Percentiles rank a stretch among this genome's conserved stretches.
Conservation (phyloP, 306 rosid genomes). For the Erythrophleum fordii region DNA sequence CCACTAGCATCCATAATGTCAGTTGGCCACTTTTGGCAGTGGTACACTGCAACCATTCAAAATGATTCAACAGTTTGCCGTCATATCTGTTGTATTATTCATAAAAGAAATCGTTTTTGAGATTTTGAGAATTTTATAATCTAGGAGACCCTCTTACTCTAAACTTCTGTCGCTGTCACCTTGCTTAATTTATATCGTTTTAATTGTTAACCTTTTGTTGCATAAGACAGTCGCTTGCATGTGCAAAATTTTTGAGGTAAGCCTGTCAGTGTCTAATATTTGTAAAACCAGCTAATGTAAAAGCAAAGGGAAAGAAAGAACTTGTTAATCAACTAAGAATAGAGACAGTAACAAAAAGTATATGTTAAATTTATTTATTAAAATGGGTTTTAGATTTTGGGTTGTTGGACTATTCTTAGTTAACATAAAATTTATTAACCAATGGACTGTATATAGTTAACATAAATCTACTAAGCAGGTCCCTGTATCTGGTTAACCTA, state of each 20-base stretch:
- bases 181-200: neutral
- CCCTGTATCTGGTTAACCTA: too few species aligned
- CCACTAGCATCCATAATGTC: neutral
- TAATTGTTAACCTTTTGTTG: neutral
- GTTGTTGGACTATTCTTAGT: neutral
- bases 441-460: neutral
- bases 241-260: neutral
- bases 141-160: neutral
- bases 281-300: conserved; percentile 11
- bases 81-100: neutral
- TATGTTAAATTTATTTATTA: neutral
- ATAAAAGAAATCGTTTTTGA: neutral
- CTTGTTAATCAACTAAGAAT: neutral
- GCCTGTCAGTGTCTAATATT: neutral
- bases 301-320: conserved; percentile 9
- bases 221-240: neutral
- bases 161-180: neutral
- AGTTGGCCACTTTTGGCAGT: conserved; percentile 1
- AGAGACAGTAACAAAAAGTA: neutral
- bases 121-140: neutral
- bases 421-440: neutral
- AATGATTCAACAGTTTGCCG: neutral
- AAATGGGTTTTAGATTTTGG: neutral
- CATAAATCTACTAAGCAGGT: too few species aligned
- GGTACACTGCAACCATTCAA: neutral